These are phyloP conservation scores for Rhododendron ovatum DNA, from an alignment of 148 eudicot genomes.

Conservation along the genomic window DNA sequence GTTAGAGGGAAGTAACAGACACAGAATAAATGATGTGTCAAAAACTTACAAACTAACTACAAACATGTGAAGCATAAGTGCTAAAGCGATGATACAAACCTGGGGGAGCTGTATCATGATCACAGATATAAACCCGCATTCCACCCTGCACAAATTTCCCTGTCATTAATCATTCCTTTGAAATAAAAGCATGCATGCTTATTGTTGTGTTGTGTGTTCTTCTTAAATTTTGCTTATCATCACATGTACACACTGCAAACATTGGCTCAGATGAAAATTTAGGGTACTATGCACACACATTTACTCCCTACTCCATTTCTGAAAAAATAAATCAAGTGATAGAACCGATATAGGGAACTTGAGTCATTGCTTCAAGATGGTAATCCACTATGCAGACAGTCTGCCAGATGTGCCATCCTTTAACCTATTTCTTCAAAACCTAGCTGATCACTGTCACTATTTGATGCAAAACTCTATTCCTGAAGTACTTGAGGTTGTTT, in stretches of 20 bases:
- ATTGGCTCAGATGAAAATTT: not conserved
- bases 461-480: not conserved
- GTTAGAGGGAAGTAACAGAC: not conserved
- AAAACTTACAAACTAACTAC: not conserved
- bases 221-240: not conserved
- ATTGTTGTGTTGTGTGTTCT: not conserved
- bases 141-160: conserved; percentile 53
- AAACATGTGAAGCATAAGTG: not conserved
- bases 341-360: not conserved
- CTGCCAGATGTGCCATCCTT: not conserved
- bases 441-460: not conserved
- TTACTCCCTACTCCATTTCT: not conserved
- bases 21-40: not conserved
- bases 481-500: not conserved
- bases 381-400: not conserved
- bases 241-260: not conserved
- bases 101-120: conserved; percentile 79
- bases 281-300: not conserved
- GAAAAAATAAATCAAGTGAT: not conserved
- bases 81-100: conserved; percentile 33
- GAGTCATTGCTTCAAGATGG: not conserved
- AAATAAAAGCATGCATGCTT: conserved; percentile 1
- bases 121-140: conserved; percentile 70
- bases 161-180: not conserved
- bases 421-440: not conserved